A percentile compares a stretch with the other conserved stretches of the same genome.
phyloP scores from a whole-genome alignment of 2,329 filamentous ascomycete species.

The Plectosphaerella plurivora region DNA sequence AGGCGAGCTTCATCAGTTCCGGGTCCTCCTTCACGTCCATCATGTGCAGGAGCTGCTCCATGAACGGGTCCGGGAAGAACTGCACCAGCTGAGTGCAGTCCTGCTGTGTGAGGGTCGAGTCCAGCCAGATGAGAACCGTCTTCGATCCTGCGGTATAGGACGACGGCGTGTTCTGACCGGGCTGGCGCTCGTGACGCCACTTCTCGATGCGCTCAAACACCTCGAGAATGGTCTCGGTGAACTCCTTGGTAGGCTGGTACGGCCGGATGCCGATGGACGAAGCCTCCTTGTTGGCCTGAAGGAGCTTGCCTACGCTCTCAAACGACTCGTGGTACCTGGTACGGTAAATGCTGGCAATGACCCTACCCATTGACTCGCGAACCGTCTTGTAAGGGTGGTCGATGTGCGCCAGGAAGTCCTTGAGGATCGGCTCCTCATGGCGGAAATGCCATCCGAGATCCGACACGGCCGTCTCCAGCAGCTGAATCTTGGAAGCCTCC shows the following conservation, averaged over 20 bases:
- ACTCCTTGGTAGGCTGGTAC: slow-evolving; percentile 74
- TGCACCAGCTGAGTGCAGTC: slow-evolving; percentile 87
- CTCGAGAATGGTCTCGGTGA: slow-evolving; percentile 64
- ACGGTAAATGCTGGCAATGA: slow-evolving; percentile 82
- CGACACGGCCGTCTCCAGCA: slow-evolving; percentile 82
- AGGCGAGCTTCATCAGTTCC: slow-evolving; percentile 88
- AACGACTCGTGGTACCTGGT: slow-evolving; percentile 95
- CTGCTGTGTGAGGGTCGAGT: slow-evolving; percentile 82
- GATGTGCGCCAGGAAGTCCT: slow-evolving; percentile 85
- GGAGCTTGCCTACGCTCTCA: slow-evolving; percentile 67
- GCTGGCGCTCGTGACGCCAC: slow-evolving; percentile 80
- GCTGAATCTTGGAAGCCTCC: slow-evolving; percentile 91
- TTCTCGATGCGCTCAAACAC: slow-evolving; percentile 77
- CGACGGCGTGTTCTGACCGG: slow-evolving; percentile 88
- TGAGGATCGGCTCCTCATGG: slow-evolving; percentile 77
- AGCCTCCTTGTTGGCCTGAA: slow-evolving; percentile 71
- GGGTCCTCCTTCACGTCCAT: slow-evolving; percentile 99
- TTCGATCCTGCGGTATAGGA: slow-evolving; percentile 95
- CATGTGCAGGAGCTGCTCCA: slow-evolving; percentile 94
- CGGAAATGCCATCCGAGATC: slow-evolving; percentile 97
- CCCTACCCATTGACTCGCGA: slow-evolving; percentile 87
- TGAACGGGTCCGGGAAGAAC: slow-evolving; percentile 87
- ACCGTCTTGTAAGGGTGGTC: slow-evolving; percentile 98
- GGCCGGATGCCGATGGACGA: slow-evolving; percentile 83
- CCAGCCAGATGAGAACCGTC: slow-evolving; percentile 92